phyloP scores from a whole-genome alignment of 805 yeast species.

The Lachancea nothofagi region DNA sequence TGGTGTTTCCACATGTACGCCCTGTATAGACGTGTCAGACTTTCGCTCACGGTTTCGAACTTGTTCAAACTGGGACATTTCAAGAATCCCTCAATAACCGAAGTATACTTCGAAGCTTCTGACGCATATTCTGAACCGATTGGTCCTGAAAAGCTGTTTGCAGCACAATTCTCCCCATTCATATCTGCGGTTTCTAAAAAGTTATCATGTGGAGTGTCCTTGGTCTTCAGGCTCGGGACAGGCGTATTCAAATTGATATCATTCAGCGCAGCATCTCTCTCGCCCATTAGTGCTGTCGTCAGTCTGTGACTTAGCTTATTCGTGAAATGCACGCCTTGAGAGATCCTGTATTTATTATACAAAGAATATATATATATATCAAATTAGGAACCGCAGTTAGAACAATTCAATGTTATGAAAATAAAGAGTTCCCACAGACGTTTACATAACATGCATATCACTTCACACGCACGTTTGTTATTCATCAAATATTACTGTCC shows the following conservation, averaged over 20 bases:
- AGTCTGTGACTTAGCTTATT: background rate
- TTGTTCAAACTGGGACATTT: conserved; percentile 2
- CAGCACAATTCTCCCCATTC: background rate
- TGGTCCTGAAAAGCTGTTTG: background rate
- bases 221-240: background rate
- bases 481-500: too few species aligned
- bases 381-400: too few species aligned
- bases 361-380: too few species aligned
- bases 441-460: too few species aligned
- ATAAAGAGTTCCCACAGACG: too few species aligned
- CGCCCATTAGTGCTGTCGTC: conserved; percentile 14
- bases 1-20: conserved; percentile 11
- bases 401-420: too few species aligned
- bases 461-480: too few species aligned
- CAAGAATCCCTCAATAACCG: background rate
- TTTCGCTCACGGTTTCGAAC: conserved; percentile 1
- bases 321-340: too few species aligned
- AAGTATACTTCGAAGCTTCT: background rate
- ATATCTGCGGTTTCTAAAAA: background rate
- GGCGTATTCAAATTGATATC: conserved; percentile 25
- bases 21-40: conserved; percentile 7
- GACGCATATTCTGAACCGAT: background rate
- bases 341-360: too few species aligned
- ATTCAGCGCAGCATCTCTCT: conserved; percentile 22
- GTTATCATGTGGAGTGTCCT: background rate